These are phyloP conservation scores for Musa troglodytarum DNA, from an alignment of 176 grass and related monocot genomes.

Conservation along the genomic window DNA sequence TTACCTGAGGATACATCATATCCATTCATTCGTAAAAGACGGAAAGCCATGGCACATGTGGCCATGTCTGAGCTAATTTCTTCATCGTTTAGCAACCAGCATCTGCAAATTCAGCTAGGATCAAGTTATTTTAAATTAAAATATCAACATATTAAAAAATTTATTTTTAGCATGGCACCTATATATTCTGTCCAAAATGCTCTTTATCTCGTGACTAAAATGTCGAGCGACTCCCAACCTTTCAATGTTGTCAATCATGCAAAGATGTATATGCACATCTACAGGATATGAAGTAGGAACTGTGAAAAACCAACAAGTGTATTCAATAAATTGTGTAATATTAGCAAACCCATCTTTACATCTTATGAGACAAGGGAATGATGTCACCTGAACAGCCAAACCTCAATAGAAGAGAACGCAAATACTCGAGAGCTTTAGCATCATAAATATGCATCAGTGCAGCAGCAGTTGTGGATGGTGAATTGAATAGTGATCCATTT, in stretches of 20 bases:
- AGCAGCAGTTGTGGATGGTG: constrained; percentile 53
- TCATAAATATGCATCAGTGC: constrained; percentile 32
- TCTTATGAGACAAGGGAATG: neutral
- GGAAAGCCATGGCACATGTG: constrained; percentile 70
- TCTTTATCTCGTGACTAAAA: constrained; percentile 48
- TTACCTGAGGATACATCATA: constrained; percentile 65
- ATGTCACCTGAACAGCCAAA: constrained; percentile 52
- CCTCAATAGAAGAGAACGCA: constrained; percentile 37
- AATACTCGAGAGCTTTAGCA: constrained; percentile 48
- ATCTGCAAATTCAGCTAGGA: constrained; percentile 32
- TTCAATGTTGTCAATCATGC: constrained; percentile 52
- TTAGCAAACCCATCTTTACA: neutral
- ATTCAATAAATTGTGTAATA: neutral
- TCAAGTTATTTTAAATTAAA: constrained; percentile 9
- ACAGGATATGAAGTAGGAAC: constrained; percentile 41
- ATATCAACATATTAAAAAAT: neutral
- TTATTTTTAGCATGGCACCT: constrained; percentile 25
- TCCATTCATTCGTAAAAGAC: constrained; percentile 58
- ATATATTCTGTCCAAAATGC: constrained; percentile 48
- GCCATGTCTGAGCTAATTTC: constrained; percentile 40
- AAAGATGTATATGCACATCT: constrained; percentile 39
- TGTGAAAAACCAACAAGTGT: constrained; percentile 10
- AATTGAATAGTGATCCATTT: constrained; percentile 70
- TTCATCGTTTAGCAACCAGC: constrained; percentile 62
- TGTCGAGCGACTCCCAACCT: constrained; percentile 43